phyloP scores from a whole-genome alignment of 768 basidiomycete genomes.

The Phlebiopsis flavidoalba region DNA sequence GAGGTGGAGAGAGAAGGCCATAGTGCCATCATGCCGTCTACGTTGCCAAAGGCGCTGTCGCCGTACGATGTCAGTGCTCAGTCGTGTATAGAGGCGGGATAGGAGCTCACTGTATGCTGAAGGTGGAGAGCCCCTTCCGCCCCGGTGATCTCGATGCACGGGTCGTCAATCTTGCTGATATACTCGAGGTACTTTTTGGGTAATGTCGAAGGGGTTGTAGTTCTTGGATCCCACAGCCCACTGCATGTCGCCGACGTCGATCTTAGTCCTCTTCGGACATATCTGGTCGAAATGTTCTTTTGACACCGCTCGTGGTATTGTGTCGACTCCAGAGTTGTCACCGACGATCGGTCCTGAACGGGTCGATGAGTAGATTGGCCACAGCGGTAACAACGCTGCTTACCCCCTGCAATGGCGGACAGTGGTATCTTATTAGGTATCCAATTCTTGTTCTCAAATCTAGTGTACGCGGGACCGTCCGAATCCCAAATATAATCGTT shows the following conservation, averaged over 20 bases:
- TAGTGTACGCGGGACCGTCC: constrained; percentile 36
- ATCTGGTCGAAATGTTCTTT: constrained; percentile 40
- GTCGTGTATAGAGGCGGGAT: background rate
- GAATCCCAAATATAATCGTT: constrained; percentile 54
- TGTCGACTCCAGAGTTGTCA: constrained; percentile 31
- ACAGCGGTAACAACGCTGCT: background rate
- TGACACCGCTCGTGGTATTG: constrained; percentile 40
- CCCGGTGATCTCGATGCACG: constrained; percentile 44
- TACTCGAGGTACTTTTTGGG: constrained; percentile 43
- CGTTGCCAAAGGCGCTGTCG: constrained; percentile 44
- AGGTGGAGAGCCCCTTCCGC: constrained; percentile 14
- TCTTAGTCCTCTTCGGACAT: constrained; percentile 37
- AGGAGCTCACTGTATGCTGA: constrained; percentile 3
- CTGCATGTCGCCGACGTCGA: constrained; percentile 24
- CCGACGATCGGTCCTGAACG: constrained; percentile 39
- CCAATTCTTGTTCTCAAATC: constrained; percentile 44
- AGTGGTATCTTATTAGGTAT: constrained; percentile 53
- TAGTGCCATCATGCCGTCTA: constrained; percentile 36
- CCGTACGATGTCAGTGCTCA: background rate
- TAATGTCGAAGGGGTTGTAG: constrained; percentile 30
- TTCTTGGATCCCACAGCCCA: constrained; percentile 19
- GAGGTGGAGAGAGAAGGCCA: constrained; percentile 45
- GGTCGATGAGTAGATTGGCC: background rate
- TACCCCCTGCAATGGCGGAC: constrained; percentile 49
- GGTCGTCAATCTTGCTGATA: constrained; percentile 36